phyloP scores from a whole-genome alignment of 306 rosid genomes.

The Fragaria ananassa region DNA sequence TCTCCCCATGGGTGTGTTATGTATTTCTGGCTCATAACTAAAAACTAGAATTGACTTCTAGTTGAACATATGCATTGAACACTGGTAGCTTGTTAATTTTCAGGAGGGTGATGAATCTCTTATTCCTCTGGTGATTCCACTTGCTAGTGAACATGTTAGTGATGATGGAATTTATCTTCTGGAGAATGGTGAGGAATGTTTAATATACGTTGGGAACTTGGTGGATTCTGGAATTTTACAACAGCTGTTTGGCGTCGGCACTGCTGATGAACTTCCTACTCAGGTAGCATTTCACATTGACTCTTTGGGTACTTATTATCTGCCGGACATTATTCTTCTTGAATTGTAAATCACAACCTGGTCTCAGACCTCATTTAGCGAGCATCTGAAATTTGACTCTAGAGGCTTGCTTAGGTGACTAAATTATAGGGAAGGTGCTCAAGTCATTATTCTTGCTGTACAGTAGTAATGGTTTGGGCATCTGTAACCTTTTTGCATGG shows the following conservation, averaged over 20 bases:
- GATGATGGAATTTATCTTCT: conserved; percentile 89
- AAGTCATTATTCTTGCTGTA: background rate
- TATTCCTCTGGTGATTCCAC: conserved; percentile 78
- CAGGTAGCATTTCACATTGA: conserved; percentile 50
- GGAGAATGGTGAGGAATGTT: conserved; percentile 91
- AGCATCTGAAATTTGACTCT: conserved; percentile 1
- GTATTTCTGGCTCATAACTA: background rate
- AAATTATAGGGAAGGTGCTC: background rate
- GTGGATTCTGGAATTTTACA: conserved; percentile 56
- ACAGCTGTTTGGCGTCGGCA: conserved; percentile 64
- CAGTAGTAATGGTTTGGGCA: background rate
- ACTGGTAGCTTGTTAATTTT: conserved; percentile 18
- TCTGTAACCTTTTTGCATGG: background rate
- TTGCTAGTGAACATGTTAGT: conserved; percentile 80
- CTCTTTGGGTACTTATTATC: background rate
- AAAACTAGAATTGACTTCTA: background rate
- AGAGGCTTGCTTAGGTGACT: conserved; percentile 1
- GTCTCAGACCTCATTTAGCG: background rate
- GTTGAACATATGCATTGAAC: conserved; percentile 19
- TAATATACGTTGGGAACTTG: conserved; percentile 67
- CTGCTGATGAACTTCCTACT: conserved; percentile 67
- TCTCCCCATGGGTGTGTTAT: background rate
- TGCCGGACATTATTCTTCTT: background rate
- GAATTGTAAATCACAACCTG: background rate
- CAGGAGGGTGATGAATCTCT: conserved; percentile 70